Evolutionary conservation across 164 flowering plant genomes (phyloP).

Genomic region (Houttuynia cordata): DNA sequence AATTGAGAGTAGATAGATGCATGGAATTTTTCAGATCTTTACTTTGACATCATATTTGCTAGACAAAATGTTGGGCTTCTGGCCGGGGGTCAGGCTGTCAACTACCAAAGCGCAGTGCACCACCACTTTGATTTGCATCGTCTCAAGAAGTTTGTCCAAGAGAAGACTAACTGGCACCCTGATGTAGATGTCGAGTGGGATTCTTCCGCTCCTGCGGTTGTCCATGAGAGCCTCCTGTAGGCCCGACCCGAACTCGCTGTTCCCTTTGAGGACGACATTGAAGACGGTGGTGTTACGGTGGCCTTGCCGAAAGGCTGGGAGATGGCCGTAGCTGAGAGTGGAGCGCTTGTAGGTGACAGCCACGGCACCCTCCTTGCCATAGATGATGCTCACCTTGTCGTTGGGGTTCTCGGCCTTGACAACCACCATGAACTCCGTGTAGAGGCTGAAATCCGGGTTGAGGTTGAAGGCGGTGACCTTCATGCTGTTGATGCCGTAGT

Average conservation of each 20-base stretch:
- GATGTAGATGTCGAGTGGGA: conserved; percentile 39
- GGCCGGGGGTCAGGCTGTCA: conserved; percentile 35
- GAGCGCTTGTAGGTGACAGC: conserved; percentile 20
- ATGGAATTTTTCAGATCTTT: neutral
- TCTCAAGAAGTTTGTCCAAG: conserved; percentile 12
- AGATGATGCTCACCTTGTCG: conserved; percentile 26
- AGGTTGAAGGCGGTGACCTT: conserved; percentile 28
- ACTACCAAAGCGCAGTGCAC: conserved; percentile 42
- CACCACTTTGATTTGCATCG: conserved; percentile 23
- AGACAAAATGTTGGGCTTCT: conserved; percentile 24
- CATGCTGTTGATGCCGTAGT: conserved; percentile 27
- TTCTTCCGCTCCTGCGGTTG: conserved; percentile 18
- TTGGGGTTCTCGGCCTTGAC: conserved; percentile 56
- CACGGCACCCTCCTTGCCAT: conserved; percentile 27
- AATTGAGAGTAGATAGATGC: no score
- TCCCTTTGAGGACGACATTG: conserved; percentile 30
- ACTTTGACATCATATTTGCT: conserved; percentile 3
- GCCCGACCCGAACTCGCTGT: conserved; percentile 38
- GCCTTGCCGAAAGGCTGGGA: conserved; percentile 49
- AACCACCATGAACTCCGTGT: conserved; percentile 24
- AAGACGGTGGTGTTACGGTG: conserved; percentile 26
- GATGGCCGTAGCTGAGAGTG: conserved; percentile 33
- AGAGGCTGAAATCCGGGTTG: conserved; percentile 28
- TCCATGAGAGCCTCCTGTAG: conserved; percentile 35
- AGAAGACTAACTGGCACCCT: conserved; percentile 34